phyloP scores from a whole-genome alignment of 2,329 filamentous ascomycete species.

The Apiospora pterosperma region DNA sequence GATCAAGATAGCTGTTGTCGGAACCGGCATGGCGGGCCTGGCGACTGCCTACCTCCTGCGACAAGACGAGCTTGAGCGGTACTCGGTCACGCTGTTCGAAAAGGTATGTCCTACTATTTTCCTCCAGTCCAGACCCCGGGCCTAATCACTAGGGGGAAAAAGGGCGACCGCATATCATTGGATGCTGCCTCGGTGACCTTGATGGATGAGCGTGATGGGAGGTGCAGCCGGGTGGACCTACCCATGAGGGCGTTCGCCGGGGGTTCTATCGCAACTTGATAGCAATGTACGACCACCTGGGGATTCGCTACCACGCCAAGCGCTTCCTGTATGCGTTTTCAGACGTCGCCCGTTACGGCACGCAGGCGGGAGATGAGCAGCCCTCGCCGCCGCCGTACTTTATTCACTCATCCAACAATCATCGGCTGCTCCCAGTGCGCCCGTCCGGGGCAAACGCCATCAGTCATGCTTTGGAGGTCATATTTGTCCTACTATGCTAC shows the following conservation, averaged over 20 bases:
- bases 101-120: background rate
- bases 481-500: background rate
- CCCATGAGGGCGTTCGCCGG: constrained; percentile 35
- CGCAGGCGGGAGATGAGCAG: background rate
- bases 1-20: constrained; percentile 6
- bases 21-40: constrained; percentile 10
- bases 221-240: constrained; percentile 33
- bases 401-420: constrained; percentile 51
- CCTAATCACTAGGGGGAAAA: background rate
- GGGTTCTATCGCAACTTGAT: constrained; percentile 50
- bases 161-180: constrained; percentile 33
- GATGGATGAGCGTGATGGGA: constrained; percentile 21
- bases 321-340: constrained; percentile 53
- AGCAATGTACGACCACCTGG: constrained; percentile 53
- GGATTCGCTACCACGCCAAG: constrained; percentile 44
- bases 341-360: constrained; percentile 17
- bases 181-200: constrained; percentile 36
- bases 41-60: constrained; percentile 7
- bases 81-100: constrained; percentile 8
- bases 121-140: background rate
- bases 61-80: constrained; percentile 7
- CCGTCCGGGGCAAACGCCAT: constrained; percentile 33
- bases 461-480: constrained; percentile 31
- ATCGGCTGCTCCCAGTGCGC: constrained; percentile 40
- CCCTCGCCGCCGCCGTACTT: constrained; percentile 36